phyloP scores from a whole-genome alignment of 2,329 filamentous ascomycete species.

The Arthrinium puccinioides region DNA sequence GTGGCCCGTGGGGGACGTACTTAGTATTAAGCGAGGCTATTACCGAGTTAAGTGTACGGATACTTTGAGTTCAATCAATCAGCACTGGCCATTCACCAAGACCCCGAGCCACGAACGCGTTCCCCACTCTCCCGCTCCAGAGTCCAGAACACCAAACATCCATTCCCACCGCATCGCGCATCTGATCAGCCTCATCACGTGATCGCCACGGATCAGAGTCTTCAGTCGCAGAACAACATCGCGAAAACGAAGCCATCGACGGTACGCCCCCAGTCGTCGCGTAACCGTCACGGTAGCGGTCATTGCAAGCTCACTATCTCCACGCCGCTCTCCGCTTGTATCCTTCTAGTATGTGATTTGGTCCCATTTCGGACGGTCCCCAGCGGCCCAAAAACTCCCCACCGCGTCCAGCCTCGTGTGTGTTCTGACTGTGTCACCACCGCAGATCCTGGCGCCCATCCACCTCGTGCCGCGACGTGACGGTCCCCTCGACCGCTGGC shows the following conservation, averaged over 20 bases:
- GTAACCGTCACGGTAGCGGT: constrained; percentile 15
- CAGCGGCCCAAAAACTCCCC: constrained; percentile 3
- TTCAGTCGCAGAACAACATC: too few relatives aligned
- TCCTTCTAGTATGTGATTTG: constrained; percentile 18
- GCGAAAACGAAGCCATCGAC: background rate
- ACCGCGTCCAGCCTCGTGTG: constrained; percentile 6
- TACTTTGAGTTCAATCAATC: too few relatives aligned
- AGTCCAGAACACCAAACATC: too few relatives aligned
- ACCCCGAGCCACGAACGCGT: too few relatives aligned
- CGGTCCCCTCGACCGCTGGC: constrained; percentile 48
- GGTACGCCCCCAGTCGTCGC: background rate
- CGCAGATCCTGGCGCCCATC: constrained; percentile 46
- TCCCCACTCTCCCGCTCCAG: too few relatives aligned
- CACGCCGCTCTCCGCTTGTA: constrained; percentile 6
- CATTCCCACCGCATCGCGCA: too few relatives aligned
- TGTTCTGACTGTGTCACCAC: constrained; percentile 16
- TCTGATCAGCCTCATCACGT: too few relatives aligned
- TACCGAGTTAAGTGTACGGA: too few relatives aligned
- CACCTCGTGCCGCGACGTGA: constrained; percentile 44
- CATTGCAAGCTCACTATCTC: constrained; percentile 16
- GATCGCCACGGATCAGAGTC: too few relatives aligned
- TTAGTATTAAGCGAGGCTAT: too few relatives aligned
- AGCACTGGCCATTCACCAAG: too few relatives aligned
- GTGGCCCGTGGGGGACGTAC: too few relatives aligned
- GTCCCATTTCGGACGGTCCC: constrained; percentile 9